phyloP scores from a whole-genome alignment of 257 asterid genomes.

The Misopates orontium region DNA sequence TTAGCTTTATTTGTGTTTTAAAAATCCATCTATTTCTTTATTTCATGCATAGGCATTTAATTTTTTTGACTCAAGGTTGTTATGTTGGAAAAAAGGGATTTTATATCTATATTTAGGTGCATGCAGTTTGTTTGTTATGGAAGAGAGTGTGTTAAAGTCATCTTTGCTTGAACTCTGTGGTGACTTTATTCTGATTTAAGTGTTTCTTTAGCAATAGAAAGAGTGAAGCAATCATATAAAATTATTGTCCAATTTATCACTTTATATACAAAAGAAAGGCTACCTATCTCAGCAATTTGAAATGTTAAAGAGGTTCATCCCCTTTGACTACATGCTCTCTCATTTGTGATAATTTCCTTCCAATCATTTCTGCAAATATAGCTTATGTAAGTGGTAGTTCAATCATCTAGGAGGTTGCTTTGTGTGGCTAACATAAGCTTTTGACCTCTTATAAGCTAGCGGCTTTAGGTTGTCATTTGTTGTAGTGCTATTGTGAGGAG shows the following conservation, averaged over 20 bases:
- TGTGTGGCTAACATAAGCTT: constrained; percentile 1
- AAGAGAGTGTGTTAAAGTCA: constrained; percentile 35
- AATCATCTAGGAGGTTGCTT: constrained; percentile 11
- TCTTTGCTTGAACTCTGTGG: constrained; percentile 42
- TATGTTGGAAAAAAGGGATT: background rate
- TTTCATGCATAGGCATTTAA: too few relatives aligned
- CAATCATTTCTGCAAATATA: background rate
- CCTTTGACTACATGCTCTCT: background rate
- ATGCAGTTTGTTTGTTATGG: constrained; percentile 30
- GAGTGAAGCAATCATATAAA: constrained; percentile 20
- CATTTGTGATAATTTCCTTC: background rate
- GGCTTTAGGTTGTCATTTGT: background rate
- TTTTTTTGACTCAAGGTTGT: background rate
- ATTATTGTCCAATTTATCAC: background rate
- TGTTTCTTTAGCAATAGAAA: constrained; percentile 25
- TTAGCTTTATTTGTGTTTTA: too few relatives aligned
- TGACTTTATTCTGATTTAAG: constrained; percentile 33
- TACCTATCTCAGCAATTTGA: constrained; percentile 10
- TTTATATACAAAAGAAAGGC: background rate
- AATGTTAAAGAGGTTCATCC: background rate
- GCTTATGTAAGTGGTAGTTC: background rate
- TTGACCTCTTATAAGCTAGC: background rate
- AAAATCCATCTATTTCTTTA: too few relatives aligned
- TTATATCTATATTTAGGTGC: too few relatives aligned
- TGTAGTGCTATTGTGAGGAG: background rate